Evolutionary conservation across 2,329 filamentous ascomycete genomes (phyloP), one percentile per base, ranked within the genome.

Genomic region (Penicillium sp.): DNA sequence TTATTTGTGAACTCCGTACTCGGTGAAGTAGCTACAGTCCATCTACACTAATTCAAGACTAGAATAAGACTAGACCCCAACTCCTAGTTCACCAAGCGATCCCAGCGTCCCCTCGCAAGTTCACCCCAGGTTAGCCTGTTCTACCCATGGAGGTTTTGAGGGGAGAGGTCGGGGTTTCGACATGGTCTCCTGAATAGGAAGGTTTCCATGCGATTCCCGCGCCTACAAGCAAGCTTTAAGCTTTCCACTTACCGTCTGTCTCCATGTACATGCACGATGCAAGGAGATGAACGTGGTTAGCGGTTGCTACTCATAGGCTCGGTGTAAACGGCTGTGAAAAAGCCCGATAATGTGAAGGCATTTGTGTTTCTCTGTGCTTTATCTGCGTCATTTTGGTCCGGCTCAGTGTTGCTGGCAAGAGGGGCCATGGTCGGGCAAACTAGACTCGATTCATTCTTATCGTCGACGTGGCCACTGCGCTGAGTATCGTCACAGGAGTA

Each of bases 201-300:
- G 46, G 35, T 46, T 44, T 12, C 15, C 15, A 43, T 52, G 35
- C 45, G 41, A 48, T 49, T 54, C 53, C 51, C 55, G 53, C 52
- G 48, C 53, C 52, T 57, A 53, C 56, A 55, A 49, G 35, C 38
- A 41, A 50, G 47, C 46, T 52, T 47, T 46, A 55, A 55, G 46
- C 45, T 54, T 58, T 49, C 29, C 46, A 52, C 48, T 35, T 38
- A 38, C 20, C 43, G 44, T 35, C 28, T 8, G 18, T 24, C 24
- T 46, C 47, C 38, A 40, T 45, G 18, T 25, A 13, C 27, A 31
- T 52, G 53, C 46, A 44, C 42, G n/a, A 44, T 53, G 49, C 50
- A 57, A 55, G 46, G 50, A 50, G 49, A 56, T 58, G 50, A 58
- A 56, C 54, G 56, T 56, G 56, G 55, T 48, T 49, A 48, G 49